Evolutionary conservation across 257 asterid species (phyloP).

Genomic region (Nicotiana otophora): DNA sequence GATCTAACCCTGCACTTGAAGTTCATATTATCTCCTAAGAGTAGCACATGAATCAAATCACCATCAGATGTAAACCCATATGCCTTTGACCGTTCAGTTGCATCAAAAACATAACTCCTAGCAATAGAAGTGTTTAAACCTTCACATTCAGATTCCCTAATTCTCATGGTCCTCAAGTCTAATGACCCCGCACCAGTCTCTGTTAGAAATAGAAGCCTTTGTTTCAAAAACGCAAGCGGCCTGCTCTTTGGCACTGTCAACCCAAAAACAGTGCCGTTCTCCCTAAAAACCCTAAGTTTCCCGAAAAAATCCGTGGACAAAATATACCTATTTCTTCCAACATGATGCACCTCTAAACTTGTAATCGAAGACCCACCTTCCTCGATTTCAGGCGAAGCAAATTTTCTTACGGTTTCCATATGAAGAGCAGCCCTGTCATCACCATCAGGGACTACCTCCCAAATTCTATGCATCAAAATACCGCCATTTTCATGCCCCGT

Average conservation of each 20-base stretch:
- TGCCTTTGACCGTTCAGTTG: constrained; percentile 77
- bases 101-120: constrained; percentile 66
- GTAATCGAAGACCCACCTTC: constrained; percentile 34
- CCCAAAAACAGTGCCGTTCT: constrained; percentile 65
- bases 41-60: constrained; percentile 62
- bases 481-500: constrained; percentile 76
- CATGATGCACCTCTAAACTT: constrained; percentile 68
- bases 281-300: constrained; percentile 53
- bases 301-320: constrained; percentile 54
- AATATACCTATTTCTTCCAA: constrained; percentile 74
- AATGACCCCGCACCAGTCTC: constrained; percentile 91
- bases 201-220: constrained; percentile 82
- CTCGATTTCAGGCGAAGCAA: constrained; percentile 31
- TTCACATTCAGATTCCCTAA: constrained; percentile 84
- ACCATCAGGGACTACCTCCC: constrained; percentile 56
- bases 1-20: constrained; percentile 86
- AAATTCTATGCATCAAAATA: constrained; percentile 61
- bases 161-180: constrained; percentile 88
- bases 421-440: constrained; percentile 60
- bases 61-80: constrained; percentile 75
- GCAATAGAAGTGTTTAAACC: constrained; percentile 64
- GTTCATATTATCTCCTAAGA: constrained; percentile 81
- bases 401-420: constrained; percentile 45
- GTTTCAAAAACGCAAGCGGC: constrained; percentile 83
- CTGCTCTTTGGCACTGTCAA: constrained; percentile 44